These are phyloP conservation scores for Dactylorhiza incarnata DNA, from an alignment of 106 monocot species.

Conservation along the genomic window DNA sequence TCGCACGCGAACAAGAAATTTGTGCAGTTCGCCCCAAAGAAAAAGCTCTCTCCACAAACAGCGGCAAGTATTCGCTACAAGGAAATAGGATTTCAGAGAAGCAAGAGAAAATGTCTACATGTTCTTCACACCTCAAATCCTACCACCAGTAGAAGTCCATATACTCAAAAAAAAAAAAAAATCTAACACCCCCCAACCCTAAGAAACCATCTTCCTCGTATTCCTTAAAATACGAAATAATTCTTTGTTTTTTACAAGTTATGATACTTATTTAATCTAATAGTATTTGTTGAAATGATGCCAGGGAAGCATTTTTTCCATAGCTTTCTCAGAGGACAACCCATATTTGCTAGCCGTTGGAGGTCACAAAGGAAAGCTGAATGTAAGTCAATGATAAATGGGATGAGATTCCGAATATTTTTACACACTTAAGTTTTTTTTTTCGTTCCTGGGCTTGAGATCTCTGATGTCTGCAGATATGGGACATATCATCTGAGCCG, in stretches of 20 bases:
- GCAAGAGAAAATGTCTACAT: too few species aligned
- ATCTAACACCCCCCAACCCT: neutral
- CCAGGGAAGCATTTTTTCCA: slow-evolving; percentile 55
- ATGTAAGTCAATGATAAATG: slow-evolving; percentile 18
- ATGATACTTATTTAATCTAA: neutral
- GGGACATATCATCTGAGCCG: slow-evolving; percentile 20
- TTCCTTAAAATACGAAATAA: neutral
- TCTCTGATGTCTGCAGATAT: slow-evolving; percentile 5
- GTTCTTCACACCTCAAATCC: neutral
- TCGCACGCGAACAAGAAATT: too few species aligned
- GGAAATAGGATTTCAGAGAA: too few species aligned
- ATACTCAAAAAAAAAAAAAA: neutral
- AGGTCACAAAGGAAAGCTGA: slow-evolving; percentile 53
- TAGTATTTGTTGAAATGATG: neutral
- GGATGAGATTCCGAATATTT: neutral
- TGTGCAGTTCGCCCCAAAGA: too few species aligned
- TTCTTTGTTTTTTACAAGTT: neutral
- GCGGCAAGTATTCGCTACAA: too few species aligned
- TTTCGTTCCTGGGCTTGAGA: neutral
- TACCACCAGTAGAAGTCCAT: neutral
- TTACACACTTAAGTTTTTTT: neutral
- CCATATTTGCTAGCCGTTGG: slow-evolving; percentile 58
- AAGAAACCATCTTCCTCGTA: neutral
- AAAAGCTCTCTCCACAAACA: too few species aligned
- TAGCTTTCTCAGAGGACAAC: slow-evolving; percentile 61